Base-by-base conservation (phyloP, 2,329 filamentous ascomycete genomes). In the Fusarium albosuccineum region DNA sequence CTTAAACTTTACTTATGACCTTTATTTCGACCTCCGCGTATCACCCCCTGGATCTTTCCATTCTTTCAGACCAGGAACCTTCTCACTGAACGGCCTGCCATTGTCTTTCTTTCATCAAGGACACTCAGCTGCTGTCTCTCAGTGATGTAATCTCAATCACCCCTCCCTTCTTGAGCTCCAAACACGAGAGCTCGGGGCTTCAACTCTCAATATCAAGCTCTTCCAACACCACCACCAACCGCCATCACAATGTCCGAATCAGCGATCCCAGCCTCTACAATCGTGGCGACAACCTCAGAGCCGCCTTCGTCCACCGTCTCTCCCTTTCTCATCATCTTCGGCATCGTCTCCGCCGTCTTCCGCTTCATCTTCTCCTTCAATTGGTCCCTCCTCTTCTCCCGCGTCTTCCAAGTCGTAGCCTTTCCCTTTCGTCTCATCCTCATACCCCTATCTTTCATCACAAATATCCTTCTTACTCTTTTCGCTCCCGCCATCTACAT, bases 401-500 rank as follows among this genome's bases (percentile, higher is more conserved):
- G 60, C 16, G 29, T 76, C 50, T 68, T 65, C 29, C 64, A 57
- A 51, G 36, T 76, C 50, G 14, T 74, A 58, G 58, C 69, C 45
- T 68, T 78, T 27, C 79, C 79, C 17, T 64, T 78, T 33, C 71
- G 68, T 6, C 67, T 80, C 49, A 51, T 75, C 40, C 68, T 73
- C 37, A 57, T 74, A n/a, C 79, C 78, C 1, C 26, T 79, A 6
- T 66, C 69, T 2, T 71, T 76, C 36, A 11, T 79, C 11, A 44
- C 68, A 29, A 62, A 66, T 30, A 26, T 76, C 5, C 30, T 80
- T 14, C 73, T 75, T 33, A 64, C 76, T 8, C 22, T 82, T 3
- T 71, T 81, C 33, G 76, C 79, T n/a, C 81, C 81, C 3, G 70
- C 75, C 17, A 64, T 80, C 9, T 77, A 79, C 45, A 62, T 80